Evolutionary conservation across 2,329 filamentous ascomycete species (phyloP), one percentile per base, ranked within the genome.

Genomic region (Epichloe gansuensis): DNA sequence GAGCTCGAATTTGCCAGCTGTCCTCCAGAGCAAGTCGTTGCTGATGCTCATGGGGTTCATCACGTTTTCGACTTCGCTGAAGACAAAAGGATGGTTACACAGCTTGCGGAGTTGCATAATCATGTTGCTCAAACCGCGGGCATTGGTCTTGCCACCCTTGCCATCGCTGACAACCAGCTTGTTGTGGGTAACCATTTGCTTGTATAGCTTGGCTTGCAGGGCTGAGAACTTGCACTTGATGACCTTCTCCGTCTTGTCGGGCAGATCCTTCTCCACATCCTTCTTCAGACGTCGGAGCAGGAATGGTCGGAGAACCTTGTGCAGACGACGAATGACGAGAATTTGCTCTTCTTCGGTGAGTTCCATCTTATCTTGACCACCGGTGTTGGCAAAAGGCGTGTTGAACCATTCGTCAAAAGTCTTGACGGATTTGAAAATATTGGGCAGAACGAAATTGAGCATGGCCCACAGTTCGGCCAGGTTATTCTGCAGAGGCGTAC

Each of bases 321-420:
- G 93, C 55, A 98, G 77, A 76, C 93, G 91, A 66, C 90, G 87
- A 77, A 98, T 98, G 63, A 98, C 89, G 53, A 98, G 85, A 69
- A 98, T 81, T 67, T 95, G 89, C 71, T 98, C 93, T 93, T 98
- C 93, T 93, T 98, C 93, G 12, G 87, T 95, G 56, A 98, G 76
- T 65, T 97, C 91, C 87, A 98, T 98, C 75, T 93, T 95, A 70
- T 98, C 93, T 70, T 97, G 91, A 41, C 89, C 84, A 69, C 93
- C 93, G 5, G 93, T 98, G 66, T 98, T 98, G 60, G 93, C 93
- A 67, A 98, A 98, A 0, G 93, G 93, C 27, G 93, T 98, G 66
- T 97, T 98, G 81, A 98, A 98, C 93, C 93, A 98, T 68, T 98
- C 93, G 67, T 98, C 93, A 64, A 98, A 98, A 2, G 91, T 97